Evolutionary conservation across 805 yeast species (phyloP).

Genomic region (Metschnikowia shivogae): DNA sequence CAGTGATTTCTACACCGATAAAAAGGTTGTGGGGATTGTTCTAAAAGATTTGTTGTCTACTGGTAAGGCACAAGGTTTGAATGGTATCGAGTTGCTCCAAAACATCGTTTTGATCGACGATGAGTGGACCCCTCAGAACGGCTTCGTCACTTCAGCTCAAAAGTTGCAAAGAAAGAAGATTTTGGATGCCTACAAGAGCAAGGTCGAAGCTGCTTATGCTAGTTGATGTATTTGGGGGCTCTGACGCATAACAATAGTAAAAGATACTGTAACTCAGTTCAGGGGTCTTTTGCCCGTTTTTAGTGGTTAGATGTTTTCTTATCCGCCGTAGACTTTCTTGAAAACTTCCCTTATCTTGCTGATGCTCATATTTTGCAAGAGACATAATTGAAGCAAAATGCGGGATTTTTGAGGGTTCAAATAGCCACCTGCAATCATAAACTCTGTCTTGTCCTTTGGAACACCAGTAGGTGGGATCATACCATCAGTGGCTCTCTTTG

Average conservation of each 20-base stretch:
- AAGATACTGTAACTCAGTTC: not conserved
- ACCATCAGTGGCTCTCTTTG: slow-evolving; percentile 68
- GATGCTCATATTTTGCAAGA: slow-evolving; percentile 37
- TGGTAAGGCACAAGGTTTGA: slow-evolving; percentile 75
- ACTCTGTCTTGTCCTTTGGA: slow-evolving; percentile 20
- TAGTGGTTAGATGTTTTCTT: not conserved
- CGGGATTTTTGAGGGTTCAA: slow-evolving; percentile 64
- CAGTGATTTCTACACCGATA: slow-evolving; percentile 51
- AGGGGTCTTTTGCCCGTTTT: not conserved
- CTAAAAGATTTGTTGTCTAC: slow-evolving; percentile 61
- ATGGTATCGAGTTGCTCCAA: slow-evolving; percentile 78
- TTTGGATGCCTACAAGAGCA: slow-evolving; percentile 59
- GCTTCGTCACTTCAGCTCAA: slow-evolving; percentile 91
- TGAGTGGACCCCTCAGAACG: slow-evolving; percentile 98
- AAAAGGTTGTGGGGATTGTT: slow-evolving; percentile 51
- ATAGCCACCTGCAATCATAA: slow-evolving; percentile 55
- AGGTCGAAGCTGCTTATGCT: slow-evolving; percentile 62
- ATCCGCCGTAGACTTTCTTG: slow-evolving; percentile 42
- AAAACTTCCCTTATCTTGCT: slow-evolving; percentile 44
- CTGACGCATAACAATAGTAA: too few species aligned
- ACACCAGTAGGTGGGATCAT: slow-evolving; percentile 55
- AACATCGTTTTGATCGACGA: slow-evolving; percentile 77
- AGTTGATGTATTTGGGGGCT: not conserved
- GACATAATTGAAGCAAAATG: slow-evolving; percentile 53
- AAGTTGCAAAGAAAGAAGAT: slow-evolving; percentile 93